Percentiles rank a stretch among this genome's conserved stretches.
These are phyloP conservation scores for Fusarium chaquense DNA, from an alignment of 2,329 filamentous ascomycete genomes.

Conservation along the genomic window DNA sequence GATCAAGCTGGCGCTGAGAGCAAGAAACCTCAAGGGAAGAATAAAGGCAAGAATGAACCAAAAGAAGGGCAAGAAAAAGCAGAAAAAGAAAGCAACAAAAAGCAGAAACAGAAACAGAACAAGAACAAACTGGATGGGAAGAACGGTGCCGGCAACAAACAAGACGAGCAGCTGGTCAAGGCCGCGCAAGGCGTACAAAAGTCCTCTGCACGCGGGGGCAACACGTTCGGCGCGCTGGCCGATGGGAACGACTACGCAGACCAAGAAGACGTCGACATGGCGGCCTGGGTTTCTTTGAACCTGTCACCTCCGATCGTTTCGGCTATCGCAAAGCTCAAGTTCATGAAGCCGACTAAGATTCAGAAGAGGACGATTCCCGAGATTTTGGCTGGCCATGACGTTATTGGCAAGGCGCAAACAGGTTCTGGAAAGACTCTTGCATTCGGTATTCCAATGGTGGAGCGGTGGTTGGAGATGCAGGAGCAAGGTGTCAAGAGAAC, in stretches of 20 bases:
- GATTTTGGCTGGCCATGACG: slow-evolving; percentile 85
- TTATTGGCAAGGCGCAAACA: slow-evolving; percentile 95
- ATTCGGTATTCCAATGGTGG: slow-evolving; percentile 92
- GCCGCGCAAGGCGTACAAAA: slow-evolving; percentile 53
- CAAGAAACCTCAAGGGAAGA: slow-evolving; percentile 47
- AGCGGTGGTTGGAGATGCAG: slow-evolving; percentile 75
- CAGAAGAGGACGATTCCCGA: slow-evolving; percentile 84
- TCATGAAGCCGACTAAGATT: slow-evolving; percentile 83
- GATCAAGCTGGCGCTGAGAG: slow-evolving; percentile 49
- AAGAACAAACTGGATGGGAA: slow-evolving; percentile 50
- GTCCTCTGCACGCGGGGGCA: slow-evolving; percentile 56
- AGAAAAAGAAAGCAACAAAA: slow-evolving; percentile 39
- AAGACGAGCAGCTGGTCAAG: slow-evolving; percentile 51
- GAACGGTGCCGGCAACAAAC: slow-evolving; percentile 37
- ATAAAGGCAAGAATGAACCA: slow-evolving; percentile 49
- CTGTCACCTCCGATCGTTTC: slow-evolving; percentile 79
- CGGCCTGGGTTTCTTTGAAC: slow-evolving; percentile 80
- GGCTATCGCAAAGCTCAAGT: slow-evolving; percentile 82
- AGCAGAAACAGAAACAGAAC: slow-evolving; percentile 39
- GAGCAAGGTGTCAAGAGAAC: slow-evolving; percentile 50
- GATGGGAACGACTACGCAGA: slow-evolving; percentile 68
- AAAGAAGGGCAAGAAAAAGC: slow-evolving; percentile 48
- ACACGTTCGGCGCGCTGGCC: slow-evolving; percentile 68
- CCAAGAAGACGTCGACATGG: slow-evolving; percentile 73
- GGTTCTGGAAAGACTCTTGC: slow-evolving; percentile 97